These are phyloP conservation scores for Solanum stenotomum DNA, from an alignment of 257 asterid species.

Conservation along the genomic window DNA sequence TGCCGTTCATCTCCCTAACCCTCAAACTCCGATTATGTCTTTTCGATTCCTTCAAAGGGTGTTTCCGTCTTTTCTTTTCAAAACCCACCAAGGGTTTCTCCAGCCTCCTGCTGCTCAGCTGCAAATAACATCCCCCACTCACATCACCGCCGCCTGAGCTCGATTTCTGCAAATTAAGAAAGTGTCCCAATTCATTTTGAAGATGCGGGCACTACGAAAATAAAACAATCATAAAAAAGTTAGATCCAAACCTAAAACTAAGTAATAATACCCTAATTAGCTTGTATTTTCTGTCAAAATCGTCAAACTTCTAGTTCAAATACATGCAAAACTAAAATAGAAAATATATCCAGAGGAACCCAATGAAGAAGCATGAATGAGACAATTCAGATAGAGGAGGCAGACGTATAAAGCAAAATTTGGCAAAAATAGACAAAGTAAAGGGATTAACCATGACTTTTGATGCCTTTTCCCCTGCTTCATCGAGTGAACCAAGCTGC, in stretches of 20 bases:
- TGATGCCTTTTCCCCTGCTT: not conserved
- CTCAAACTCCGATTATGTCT: not conserved
- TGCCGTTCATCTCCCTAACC: not conserved
- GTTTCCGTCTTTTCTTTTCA: slow-evolving; percentile 4
- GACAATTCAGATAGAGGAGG: not conserved
- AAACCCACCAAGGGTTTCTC: not conserved
- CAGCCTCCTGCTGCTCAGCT: slow-evolving; percentile 16
- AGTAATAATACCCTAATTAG: too few relatives aligned
- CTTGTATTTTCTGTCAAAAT: too few relatives aligned
- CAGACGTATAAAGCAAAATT: not conserved
- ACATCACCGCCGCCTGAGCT: not conserved
- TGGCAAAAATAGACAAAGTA: not conserved
- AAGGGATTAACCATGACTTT: not conserved
- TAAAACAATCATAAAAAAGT: too few relatives aligned
- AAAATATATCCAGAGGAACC: not conserved
- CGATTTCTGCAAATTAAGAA: slow-evolving; percentile 2
- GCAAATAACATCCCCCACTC: slow-evolving; percentile 17
- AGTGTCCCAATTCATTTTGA: too few relatives aligned
- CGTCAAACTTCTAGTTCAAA: too few relatives aligned
- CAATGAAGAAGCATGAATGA: too few relatives aligned
- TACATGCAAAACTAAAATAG: not conserved
- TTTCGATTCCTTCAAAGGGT: not conserved
- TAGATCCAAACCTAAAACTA: too few relatives aligned
- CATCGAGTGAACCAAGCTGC: not conserved
- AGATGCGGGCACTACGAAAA: too few relatives aligned